phyloP scores from a whole-genome alignment of 1,139 yeast species.

The Pichia sp. region DNA sequence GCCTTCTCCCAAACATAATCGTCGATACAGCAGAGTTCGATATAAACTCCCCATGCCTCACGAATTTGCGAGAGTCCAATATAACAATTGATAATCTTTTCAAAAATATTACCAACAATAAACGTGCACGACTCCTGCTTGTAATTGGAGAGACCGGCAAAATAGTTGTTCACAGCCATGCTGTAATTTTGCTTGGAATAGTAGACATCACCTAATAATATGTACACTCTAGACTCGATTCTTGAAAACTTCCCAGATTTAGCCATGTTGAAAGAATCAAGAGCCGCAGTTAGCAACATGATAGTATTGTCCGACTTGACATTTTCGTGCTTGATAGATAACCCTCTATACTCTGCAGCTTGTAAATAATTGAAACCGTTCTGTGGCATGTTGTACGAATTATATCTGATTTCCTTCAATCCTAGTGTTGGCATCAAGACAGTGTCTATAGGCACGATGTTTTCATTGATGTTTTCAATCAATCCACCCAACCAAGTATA shows the following conservation, averaged over 20 bases:
- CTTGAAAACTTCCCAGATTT: slow-evolving; percentile 34
- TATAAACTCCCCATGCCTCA: slow-evolving; percentile 26
- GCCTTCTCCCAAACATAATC: slow-evolving; percentile 3
- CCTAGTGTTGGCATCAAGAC: slow-evolving; percentile 29
- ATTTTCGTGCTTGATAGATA: slow-evolving; percentile 22
- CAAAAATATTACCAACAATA: slow-evolving; percentile 30
- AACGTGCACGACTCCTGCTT: slow-evolving; percentile 35
- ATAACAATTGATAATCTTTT: slow-evolving; percentile 36
- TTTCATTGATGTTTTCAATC: slow-evolving; percentile 43
- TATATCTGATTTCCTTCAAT: slow-evolving; percentile 3
- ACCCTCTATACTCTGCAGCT: slow-evolving; percentile 35
- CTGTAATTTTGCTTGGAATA: slow-evolving; percentile 34
- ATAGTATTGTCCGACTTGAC: slow-evolving; percentile 29
- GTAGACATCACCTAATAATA: slow-evolving; percentile 50
- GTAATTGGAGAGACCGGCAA: slow-evolving; percentile 34
- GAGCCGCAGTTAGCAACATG: slow-evolving; percentile 37
- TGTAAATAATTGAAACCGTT: slow-evolving; percentile 45
- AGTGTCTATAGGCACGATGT: slow-evolving; percentile 39
- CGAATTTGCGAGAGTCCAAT: slow-evolving; percentile 30
- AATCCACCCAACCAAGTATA: slow-evolving; percentile 59
- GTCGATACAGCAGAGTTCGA: slow-evolving; percentile 8
- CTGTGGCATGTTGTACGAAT: slow-evolving; percentile 38
- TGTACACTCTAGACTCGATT: slow-evolving; percentile 42
- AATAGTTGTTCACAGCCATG: slow-evolving; percentile 42
- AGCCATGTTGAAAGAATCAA: slow-evolving; percentile 36